Base-by-base conservation (phyloP, 1,139 yeast species). In the Suhomyces maxii region DNA sequence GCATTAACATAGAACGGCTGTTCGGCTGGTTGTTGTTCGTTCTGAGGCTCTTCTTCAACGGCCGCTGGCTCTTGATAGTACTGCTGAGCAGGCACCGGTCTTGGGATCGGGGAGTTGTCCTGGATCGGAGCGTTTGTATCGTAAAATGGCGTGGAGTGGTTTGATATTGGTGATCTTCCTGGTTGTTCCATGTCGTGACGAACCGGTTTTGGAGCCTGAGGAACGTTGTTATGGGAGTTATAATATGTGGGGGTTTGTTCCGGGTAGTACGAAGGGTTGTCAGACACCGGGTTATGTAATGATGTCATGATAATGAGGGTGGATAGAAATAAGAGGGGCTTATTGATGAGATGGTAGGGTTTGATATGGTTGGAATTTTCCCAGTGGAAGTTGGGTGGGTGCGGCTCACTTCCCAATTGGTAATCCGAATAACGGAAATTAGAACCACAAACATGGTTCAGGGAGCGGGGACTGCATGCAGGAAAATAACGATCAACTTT, bases 1-100 rank as follows among this genome's bases (percentile, higher is more conserved):
- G 99, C 99, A 64, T 95, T 95, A 41, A 95, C 99, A 61, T 91
- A 93, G 61, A 91, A 90, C 2, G 99, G 99, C 65, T 91, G 97
- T 60, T 91, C 97, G 1, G 58, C 53, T 6, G 66, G 65, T 32
- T 39, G 65, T 32, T 39, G 63, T 14, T 47, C 49, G 8, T 34
- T 14, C 10, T 41, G 52, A 7, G 47, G 44, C 12, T 42, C 44
- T 10, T 36, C 41, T 18, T 37, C 45, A 11, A 34, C 44, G 12
- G 41, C 40, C 30, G 39, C 45, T 30, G 47, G 51, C 34, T 53
- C 46, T 23, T 44, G 53, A 25, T 36, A 49, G 41, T 14, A 48
- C 38, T 47, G 52, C 35, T 49, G 53, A 28, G 41, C 46, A 13
- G 34, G 53, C 14, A 37, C 43, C 6, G 48, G 44, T 31, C 49